Conservation (phyloP, 2,329 filamentous ascomycete species). For the Aspergillus sp. region DNA sequence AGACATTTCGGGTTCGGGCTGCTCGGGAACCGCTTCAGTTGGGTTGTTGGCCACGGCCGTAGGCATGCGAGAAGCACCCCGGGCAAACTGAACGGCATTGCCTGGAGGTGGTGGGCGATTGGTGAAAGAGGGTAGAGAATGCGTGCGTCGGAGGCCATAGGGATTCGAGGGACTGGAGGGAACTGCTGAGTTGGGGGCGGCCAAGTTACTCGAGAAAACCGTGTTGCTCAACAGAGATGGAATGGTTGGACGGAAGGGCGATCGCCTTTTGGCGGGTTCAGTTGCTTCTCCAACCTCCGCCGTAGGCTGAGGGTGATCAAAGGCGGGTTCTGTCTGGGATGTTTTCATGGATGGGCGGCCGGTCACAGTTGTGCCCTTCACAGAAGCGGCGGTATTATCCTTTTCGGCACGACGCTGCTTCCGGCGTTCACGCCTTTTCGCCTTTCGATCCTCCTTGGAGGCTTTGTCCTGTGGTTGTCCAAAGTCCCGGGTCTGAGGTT, state of each 20-base stretch:
- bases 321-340: slow-evolving; percentile 14
- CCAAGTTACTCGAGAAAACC: slow-evolving; percentile 31
- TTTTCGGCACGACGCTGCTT: slow-evolving; percentile 21
- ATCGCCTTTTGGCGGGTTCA: slow-evolving; percentile 27
- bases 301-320: background rate
- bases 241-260: slow-evolving; percentile 32
- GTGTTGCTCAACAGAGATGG: slow-evolving; percentile 38
- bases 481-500: slow-evolving; percentile 33
- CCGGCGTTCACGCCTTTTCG: slow-evolving; percentile 27
- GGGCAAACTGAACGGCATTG: slow-evolving; percentile 38
- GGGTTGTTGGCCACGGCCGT: slow-evolving; percentile 15
- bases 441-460: slow-evolving; percentile 14
- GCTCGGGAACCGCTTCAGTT: slow-evolving; percentile 15
- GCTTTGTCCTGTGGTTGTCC: slow-evolving; percentile 25
- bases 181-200: slow-evolving; percentile 13
- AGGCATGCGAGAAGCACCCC: slow-evolving; percentile 34
- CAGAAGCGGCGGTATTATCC: slow-evolving; percentile 5
- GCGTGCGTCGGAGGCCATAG: slow-evolving; percentile 31
- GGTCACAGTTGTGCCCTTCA: background rate
- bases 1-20: slow-evolving; percentile 49
- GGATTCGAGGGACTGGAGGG: slow-evolving; percentile 18
- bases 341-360: slow-evolving; percentile 19
- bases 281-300: slow-evolving; percentile 10
- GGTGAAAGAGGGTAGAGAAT: slow-evolving; percentile 33
- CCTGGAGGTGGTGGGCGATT: slow-evolving; percentile 30